Evolutionary conservation across 768 basidiomycete species (phyloP), one percentile per base, ranked within the genome.

Genomic region (Asterophora parasitica): DNA sequence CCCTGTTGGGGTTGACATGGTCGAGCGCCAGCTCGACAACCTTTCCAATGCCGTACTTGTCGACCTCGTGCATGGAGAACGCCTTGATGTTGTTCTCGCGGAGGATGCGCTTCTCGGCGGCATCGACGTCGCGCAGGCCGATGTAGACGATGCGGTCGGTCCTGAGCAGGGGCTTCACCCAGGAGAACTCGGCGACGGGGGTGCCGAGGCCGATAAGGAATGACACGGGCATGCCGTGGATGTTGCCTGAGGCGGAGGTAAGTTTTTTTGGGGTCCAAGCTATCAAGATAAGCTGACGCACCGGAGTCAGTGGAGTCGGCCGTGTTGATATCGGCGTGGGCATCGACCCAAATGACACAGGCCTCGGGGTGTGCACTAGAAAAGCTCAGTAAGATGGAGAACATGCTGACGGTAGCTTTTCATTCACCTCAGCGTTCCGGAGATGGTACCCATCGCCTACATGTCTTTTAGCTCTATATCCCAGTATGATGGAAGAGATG

Each of bases 141-240:
- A 97, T 95, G 71, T 96, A 98, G n/a, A 94, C 94, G 40, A 98
- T 67, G 27, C 86, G 81, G 31, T 83, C 77, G 1, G 90, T 72
- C 62, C 72, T 81, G 30, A 98, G 75, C 19, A 70, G 60, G 31
- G 82, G 82, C 62, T 81, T 81, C 53, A 64, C 74, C 82, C 70
- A 83, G 46, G 68, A 61, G 46, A 73, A 78, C 49, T 70, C 74
- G 13, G 72, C 57, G 9, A 76, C 61, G 47, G 67, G 52, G 50
- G 58, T 60, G 20, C 70, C 85, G 63, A 67, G 78, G 65, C 66
- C 90, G 64, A 78, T 67, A 42, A 99, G 80, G 79, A 98, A 98
- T 4, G 96, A 91, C 36, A 98, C 79, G 16, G 96, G 96, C 86
- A 96, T 97, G 52, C 96, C 96, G 68, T 99, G 96, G 38, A 99